Evolutionary conservation across 345 rosid genomes (phyloP).

Genomic region (Ricinus communis): DNA sequence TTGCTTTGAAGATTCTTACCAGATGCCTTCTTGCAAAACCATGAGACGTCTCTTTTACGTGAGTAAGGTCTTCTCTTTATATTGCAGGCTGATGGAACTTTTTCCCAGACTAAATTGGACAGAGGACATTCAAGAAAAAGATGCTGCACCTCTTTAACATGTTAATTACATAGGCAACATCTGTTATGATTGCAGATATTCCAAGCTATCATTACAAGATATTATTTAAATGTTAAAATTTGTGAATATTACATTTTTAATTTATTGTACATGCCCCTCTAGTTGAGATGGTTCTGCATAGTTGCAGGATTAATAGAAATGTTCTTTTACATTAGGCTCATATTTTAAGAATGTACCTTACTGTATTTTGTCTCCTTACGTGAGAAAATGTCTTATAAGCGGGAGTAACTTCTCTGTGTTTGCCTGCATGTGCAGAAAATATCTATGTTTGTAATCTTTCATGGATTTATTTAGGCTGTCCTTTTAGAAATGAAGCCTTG

Average conservation of each 20-base stretch:
- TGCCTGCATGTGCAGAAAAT: background rate
- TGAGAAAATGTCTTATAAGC: background rate
- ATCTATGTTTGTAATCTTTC: background rate
- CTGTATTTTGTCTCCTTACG: background rate
- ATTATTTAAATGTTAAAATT: background rate
- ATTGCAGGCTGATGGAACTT: too few species aligned
- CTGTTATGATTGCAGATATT: too few species aligned
- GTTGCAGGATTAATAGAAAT: background rate
- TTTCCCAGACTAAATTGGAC: too few species aligned
- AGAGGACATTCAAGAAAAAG: too few species aligned
- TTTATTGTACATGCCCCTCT: background rate
- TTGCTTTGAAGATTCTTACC: too few species aligned
- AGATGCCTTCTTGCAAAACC: too few species aligned
- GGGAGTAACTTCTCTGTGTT: background rate
- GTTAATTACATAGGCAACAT: too few species aligned
- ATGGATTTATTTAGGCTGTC: background rate
- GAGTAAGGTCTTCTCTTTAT: too few species aligned
- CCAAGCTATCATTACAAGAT: too few species aligned
- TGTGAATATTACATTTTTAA: background rate
- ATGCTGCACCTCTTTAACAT: too few species aligned
- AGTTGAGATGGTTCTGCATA: background rate
- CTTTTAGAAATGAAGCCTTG: background rate
- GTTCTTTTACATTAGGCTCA: background rate
- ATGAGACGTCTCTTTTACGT: too few species aligned
- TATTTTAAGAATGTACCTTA: background rate